phyloP scores from a whole-genome alignment of 1,284 basidiomycete genomes.

The Pseudozyma tsukubaensis region DNA sequence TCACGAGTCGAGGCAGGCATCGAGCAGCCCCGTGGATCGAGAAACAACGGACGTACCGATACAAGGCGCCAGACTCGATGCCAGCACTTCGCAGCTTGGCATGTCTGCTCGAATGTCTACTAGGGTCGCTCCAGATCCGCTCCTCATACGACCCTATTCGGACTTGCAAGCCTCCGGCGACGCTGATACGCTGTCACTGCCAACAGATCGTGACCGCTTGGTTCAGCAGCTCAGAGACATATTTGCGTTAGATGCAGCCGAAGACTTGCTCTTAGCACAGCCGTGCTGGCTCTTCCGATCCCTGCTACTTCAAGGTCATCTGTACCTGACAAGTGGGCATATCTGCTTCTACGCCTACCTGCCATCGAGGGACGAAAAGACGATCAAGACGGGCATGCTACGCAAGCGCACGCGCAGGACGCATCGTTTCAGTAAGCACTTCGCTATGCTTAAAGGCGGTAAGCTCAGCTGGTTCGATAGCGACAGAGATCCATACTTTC shows the following conservation, averaged over 20 bases:
- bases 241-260: conserved; percentile 44
- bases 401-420: conserved; percentile 56
- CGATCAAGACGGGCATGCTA: conserved; percentile 44
- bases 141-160: conserved; percentile 31
- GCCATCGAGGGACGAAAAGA: conserved; percentile 50
- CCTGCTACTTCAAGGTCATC: conserved; percentile 86
- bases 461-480: conserved; percentile 62
- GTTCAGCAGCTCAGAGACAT: conserved; percentile 37
- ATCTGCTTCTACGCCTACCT: conserved; percentile 97
- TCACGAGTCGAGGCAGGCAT: not conserved
- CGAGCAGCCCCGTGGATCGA: conserved; percentile 11
- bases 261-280: conserved; percentile 43
- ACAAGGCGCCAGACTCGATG: not conserved
- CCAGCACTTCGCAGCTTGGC: not conserved
- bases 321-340: conserved; percentile 91
- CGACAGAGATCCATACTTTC: conserved; percentile 90
- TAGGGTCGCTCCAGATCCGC: conserved; percentile 4
- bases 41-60: conserved; percentile 3
- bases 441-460: conserved; percentile 54
- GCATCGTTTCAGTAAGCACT: conserved; percentile 57
- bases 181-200: not conserved
- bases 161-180: conserved; percentile 2
- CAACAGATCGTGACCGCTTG: conserved; percentile 29
- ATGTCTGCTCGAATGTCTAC: conserved; percentile 3
- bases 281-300: conserved; percentile 67